Base-by-base conservation (phyloP, 1,284 basidiomycete species). In the Prillingera fragicola region DNA sequence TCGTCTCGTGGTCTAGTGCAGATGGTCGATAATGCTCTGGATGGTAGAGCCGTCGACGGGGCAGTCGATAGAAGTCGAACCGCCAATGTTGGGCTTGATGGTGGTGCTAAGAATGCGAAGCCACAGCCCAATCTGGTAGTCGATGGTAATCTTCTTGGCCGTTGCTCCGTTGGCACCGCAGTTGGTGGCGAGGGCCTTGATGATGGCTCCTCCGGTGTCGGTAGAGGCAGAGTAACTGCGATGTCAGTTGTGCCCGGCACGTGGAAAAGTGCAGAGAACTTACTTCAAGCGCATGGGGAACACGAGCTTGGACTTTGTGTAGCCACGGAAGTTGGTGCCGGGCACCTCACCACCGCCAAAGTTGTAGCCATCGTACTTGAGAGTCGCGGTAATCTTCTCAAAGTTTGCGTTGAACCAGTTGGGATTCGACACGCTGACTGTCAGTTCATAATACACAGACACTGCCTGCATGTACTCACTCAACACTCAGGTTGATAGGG, bases 331-430 rank as follows among this genome's bases (percentile, higher is more conserved):
- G 28, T 79, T 76, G 48, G 88, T 70, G 57, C 82, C 74, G 25
- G 75, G 73, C 38, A 80, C 58, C 15, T 73, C 71, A 23, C 90
- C 86, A 33, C 77, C 77, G n/a, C 88, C 88, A 42, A 87, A 64
- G 24, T 80, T 81, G 53, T 80, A 76, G 56, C 81, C 79, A 54
- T 84, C 80, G 64, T 90, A 89, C 59, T 77, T 75, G 38, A 86
- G 77, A 6, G 82, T 72, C 5, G 83, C 84, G 32, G 77, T 75
- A 58, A 91, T 81, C 44, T 79, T 74, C 45, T 78, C 78, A 67
- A 92, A 80, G 39, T 78, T 75, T 18, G 85, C 83, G 12, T 77
- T 71, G 68, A 92, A 90, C 74, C 82, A 90, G 65, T 91, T 90
- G 25, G 87, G 89, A 63, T 92, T 92, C 56, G 75, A 72, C 46